Base-by-base conservation (phyloP, 768 basidiomycete genomes). In the Ephemerocybe angulata region DNA sequence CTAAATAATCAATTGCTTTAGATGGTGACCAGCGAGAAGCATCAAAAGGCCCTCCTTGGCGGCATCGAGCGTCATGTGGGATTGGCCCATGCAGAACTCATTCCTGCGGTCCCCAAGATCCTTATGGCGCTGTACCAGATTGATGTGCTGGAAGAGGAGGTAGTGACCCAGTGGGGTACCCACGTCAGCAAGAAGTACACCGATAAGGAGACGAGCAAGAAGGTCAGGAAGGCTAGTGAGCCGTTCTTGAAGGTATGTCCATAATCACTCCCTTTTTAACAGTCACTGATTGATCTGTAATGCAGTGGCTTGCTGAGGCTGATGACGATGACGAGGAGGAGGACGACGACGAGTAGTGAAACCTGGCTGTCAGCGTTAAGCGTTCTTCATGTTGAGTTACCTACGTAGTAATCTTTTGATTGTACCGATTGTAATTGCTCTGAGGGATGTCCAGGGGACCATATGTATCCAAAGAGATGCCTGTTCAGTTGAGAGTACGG, bases 181-280 rank as follows among this genome's bases (percentile, higher is more conserved):
- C 94, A 96, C 62, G 92, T 94, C 67, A 91, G 88, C 73, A 96
- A 90, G 80, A 97, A 98, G 75, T 96, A 93, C 66, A 90, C 94
- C 42, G 91, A 96, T 72, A 93, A 89, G 72, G 94, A 98, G 25
- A 88, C 83, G 43, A 90, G 88, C 70, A 98, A 98, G 83, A 94
- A 85, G 72, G 94, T 99, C 50, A 80, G 95, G 63, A 96, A 95
- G 77, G 93, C 93, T 12, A 89, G 90, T 60, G 93, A 92, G 68
- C 93, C 95, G 0, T 98, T 98, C 78, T 74, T 98, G 66, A 93
- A 94, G 80, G 90, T 90, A 59, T 46, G 77, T 63, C 37, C 6
- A 11, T 31, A 53, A 25, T 35, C 30, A 21, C 51, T 22, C 12
- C 33, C 50, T 33, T 50, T 17, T 48, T 13, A 25, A 49, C 2